Base-by-base conservation (phyloP, 768 basidiomycete genomes). In the Termitomyces sp. region DNA sequence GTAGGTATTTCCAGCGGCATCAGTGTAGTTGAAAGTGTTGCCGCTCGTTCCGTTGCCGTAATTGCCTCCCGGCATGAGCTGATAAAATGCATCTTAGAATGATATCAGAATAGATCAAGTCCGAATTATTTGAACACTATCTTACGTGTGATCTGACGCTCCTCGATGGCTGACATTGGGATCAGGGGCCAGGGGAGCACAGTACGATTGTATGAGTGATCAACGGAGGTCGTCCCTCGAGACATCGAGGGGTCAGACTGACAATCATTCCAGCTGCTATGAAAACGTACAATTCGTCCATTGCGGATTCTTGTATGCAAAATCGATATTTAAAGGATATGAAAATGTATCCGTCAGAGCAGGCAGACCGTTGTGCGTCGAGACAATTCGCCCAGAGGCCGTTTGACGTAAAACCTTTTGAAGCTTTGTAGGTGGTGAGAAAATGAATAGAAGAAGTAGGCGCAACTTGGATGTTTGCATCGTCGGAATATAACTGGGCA, bases 31-130 rank as follows among this genome's bases (percentile, higher is more conserved):
- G 70, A 91, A 85, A 0, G 77, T 79, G 67, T 90, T 90, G 70
- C 79, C 81, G 70, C 75, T 88, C 6, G 85, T 87, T 29, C 88
- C 88, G 55, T 88, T 88, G 0, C 85, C 88, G 7, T 69, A 69
- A 65, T 83, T 85, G 13, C 83, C 81, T 29, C 60, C 65, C 2
- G 57, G 34, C 52, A 52, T 52, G 5, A 65, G 57, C 47, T 65
- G 1, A 71, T 69, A 33, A 75, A 66, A 0, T 72, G 67, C 1
- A 73, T 63, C 13, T 71, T 69, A 36, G 20, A 33, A 2, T 55
- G 36, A 45, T n/a, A 56, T 26, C 10, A 28, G 48, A 81, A 20
- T 81, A 85, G 50, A 70, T 85, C 10, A 20, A 31, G 31, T 20
- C 26, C 82, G 13, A 24, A 24, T 55, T 4, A 7, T 45, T 1